These are phyloP conservation scores for Trichoderma atroviride DNA, from an alignment of 2,329 filamentous ascomycete species.

Conservation along the genomic window DNA sequence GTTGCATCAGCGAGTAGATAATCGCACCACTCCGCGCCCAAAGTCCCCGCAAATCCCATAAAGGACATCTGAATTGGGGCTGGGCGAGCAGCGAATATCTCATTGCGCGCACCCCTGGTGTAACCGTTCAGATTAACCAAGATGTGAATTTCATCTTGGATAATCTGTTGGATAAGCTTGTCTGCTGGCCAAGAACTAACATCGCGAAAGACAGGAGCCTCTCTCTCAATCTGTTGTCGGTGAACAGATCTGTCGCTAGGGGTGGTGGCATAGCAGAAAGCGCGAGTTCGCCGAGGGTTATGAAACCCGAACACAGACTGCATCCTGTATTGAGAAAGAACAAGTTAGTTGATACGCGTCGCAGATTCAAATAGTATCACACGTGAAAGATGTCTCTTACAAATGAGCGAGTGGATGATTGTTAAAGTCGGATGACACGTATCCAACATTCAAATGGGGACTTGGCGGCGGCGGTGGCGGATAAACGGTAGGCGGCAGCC, in stretches of 20 bases:
- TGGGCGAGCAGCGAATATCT: conserved; percentile 92
- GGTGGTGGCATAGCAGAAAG: conserved; percentile 95
- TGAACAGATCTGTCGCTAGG: conserved; percentile 86
- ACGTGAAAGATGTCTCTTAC: conserved; percentile 40
- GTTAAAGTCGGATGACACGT: conserved; percentile 98
- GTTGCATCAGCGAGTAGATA: conserved; percentile 91
- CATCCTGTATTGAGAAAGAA: conserved; percentile 62
- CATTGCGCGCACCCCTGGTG: conserved; percentile 93
- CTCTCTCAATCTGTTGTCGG: conserved; percentile 87
- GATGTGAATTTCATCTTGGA: conserved; percentile 87
- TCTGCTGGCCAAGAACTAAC: conserved; percentile 86
- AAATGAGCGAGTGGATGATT: conserved; percentile 95
- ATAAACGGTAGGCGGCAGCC: conserved; percentile 81
- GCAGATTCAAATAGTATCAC: neutral
- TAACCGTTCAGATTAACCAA: conserved; percentile 98
- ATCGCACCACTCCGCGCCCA: conserved; percentile 98
- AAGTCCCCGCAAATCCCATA: conserved; percentile 96
- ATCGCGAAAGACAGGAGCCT: conserved; percentile 89
- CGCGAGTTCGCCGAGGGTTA: conserved; percentile 70
- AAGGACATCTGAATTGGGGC: conserved; percentile 99
- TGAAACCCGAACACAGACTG: conserved; percentile 97
- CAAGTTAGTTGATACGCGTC: neutral
- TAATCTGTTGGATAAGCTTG: conserved; percentile 80
- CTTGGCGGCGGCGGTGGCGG: conserved; percentile 81
- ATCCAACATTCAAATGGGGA: conserved; percentile 87